Conservation (phyloP, 352 stramenopile genomes). For the Globisporangium parvum region DNA sequence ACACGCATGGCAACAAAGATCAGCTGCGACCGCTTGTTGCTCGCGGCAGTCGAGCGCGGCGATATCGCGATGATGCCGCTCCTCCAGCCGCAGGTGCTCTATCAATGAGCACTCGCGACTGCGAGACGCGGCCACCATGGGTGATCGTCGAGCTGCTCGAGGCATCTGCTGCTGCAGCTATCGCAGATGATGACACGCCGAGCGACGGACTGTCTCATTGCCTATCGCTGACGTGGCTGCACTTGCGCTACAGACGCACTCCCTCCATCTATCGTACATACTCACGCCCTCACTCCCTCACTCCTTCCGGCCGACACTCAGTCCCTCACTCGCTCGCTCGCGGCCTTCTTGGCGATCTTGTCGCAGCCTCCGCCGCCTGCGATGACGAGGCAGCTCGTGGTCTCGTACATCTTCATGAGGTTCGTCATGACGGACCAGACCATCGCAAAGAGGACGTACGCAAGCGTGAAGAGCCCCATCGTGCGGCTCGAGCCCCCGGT, state of each 20-base stretch:
- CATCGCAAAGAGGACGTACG: conserved; percentile 19
- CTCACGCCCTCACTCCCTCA: too few relatives aligned
- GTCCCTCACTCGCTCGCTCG: not conserved
- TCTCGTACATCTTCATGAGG: conserved; percentile 19
- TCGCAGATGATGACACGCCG: not conserved
- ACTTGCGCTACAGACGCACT: too few relatives aligned
- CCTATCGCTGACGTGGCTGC: too few relatives aligned
- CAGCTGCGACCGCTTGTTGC: not conserved
- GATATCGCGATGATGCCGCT: not conserved
- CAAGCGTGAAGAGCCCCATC: conserved; percentile 18
- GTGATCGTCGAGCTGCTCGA: not conserved
- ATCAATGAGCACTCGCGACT: not conserved
- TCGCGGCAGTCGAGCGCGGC: conserved; percentile 1
- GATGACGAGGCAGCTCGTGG: conserved; percentile 18
- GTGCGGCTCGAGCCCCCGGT: conserved; percentile 15
- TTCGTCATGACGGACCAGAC: conserved; percentile 27
- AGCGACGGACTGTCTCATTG: not conserved
- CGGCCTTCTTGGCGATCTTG: not conserved
- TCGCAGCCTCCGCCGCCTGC: conserved; percentile 16
- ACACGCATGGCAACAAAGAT: too few relatives aligned
- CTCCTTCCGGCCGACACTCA: not conserved
- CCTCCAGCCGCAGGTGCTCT: not conserved
- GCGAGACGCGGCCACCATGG: not conserved
- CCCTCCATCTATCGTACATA: conserved; percentile 1
- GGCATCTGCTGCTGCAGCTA: too few relatives aligned